Conservation (phyloP, 345 rosid genomes). For the Anacardium occidentale region DNA sequence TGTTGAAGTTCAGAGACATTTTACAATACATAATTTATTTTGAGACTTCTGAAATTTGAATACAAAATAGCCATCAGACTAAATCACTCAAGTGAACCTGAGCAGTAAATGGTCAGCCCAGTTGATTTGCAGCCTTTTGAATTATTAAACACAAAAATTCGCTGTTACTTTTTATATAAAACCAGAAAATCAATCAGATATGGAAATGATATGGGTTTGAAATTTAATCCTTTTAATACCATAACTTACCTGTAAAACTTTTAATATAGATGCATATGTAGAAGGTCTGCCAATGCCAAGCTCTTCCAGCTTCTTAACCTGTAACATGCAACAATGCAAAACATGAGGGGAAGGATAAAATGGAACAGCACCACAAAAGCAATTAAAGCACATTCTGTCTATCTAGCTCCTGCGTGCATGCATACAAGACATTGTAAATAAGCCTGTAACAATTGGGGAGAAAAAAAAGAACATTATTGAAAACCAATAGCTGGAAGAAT, state of each 20-base stretch:
- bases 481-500: neutral
- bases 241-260: conserved; percentile 72
- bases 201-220: neutral
- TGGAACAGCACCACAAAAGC: conserved; percentile 2
- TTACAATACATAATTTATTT: neutral
- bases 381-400: conserved; percentile 2
- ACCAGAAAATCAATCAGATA: conserved; percentile 10
- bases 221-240: conserved; percentile 6
- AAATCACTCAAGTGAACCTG: neutral
- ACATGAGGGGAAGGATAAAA: conserved; percentile 1
- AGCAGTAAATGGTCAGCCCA: neutral
- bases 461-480: neutral
- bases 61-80: neutral
- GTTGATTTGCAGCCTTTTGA: neutral
- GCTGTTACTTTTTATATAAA: neutral
- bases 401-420: conserved; percentile 1
- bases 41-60: neutral
- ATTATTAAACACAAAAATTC: neutral
- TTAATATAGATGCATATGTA: conserved; percentile 85
- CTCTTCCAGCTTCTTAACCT: conserved; percentile 97
- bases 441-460: neutral
- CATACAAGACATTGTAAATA: neutral
- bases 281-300: conserved; percentile 99
- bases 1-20: neutral
- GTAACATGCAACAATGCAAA: conserved; percentile 28